Percentiles rank a stretch among this genome's conserved stretches.
phyloP scores from a whole-genome alignment of 805 yeast species.

The Monosporozyma servazzii region DNA sequence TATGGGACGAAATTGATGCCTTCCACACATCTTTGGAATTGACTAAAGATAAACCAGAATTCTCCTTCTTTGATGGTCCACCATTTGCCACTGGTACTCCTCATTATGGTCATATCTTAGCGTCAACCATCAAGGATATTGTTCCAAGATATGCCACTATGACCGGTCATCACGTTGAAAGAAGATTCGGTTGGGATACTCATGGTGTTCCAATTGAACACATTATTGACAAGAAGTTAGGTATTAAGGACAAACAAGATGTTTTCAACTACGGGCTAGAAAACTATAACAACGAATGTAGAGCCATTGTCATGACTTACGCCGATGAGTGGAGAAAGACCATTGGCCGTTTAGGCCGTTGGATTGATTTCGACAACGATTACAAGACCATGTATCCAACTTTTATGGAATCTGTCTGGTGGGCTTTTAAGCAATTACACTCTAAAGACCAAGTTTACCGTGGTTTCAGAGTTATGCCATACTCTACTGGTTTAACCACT shows the following conservation, averaged over 20 bases:
- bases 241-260: conserved; percentile 87
- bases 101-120: conserved; percentile 94
- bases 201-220: conserved; percentile 98
- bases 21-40: conserved; percentile 77
- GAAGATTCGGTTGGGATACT: conserved; percentile 99
- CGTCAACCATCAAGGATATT: conserved; percentile 94
- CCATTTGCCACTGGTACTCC: conserved; percentile 99
- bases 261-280: conserved; percentile 91
- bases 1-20: conserved; percentile 92
- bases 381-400: conserved; percentile 92
- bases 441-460: conserved; percentile 85
- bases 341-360: conserved; percentile 91
- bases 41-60: conserved; percentile 76
- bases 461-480: conserved; percentile 97
- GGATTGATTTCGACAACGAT: conserved; percentile 99
- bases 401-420: conserved; percentile 98
- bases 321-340: conserved; percentile 92
- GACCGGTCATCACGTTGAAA: conserved; percentile 93
- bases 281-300: conserved; percentile 89
- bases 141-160: conserved; percentile 96
- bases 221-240: conserved; percentile 95
- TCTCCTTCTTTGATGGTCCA: conserved; percentile 96
- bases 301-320: conserved; percentile 94
- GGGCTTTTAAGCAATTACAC: conserved; percentile 89
- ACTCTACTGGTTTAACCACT: conserved; percentile 94